Conservation (phyloP, 2,329 filamentous ascomycete genomes). For the Fusarium metavorans region DNA sequence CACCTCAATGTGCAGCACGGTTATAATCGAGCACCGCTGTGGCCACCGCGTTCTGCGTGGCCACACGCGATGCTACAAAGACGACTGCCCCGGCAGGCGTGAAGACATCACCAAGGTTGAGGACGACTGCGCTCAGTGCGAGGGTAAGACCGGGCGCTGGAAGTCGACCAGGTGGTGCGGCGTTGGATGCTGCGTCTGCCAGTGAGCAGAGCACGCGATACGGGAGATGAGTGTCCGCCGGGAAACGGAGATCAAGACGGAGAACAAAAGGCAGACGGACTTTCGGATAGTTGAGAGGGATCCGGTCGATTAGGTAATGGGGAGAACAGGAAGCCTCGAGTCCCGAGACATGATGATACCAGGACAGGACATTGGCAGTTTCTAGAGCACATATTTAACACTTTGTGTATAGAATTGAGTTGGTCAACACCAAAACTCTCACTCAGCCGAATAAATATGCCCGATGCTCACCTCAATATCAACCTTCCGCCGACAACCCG, state of each 20-base stretch:
- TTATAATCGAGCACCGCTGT: slow-evolving; percentile 52
- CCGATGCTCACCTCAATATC: neutral
- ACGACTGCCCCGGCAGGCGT: slow-evolving; percentile 46
- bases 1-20: slow-evolving; percentile 49
- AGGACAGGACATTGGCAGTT: neutral
- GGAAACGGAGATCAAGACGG: neutral
- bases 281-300: neutral
- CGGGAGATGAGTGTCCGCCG: neutral
- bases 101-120: slow-evolving; percentile 48
- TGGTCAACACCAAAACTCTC: neutral
- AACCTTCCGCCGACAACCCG: neutral
- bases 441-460: neutral
- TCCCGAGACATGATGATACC: neutral
- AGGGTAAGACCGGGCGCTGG: slow-evolving; percentile 42
- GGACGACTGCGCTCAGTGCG: slow-evolving; percentile 52
- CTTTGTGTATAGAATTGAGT: neutral
- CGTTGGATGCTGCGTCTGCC: slow-evolving; percentile 49
- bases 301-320: neutral
- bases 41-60: slow-evolving; percentile 52
- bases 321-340: neutral
- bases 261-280: neutral
- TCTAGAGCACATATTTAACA: neutral
- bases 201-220: slow-evolving; percentile 22
- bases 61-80: slow-evolving; percentile 51
- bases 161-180: slow-evolving; percentile 54